These are phyloP conservation scores for Cytospora piceae DNA, from an alignment of 2,329 filamentous ascomycete species.

Conservation along the genomic window DNA sequence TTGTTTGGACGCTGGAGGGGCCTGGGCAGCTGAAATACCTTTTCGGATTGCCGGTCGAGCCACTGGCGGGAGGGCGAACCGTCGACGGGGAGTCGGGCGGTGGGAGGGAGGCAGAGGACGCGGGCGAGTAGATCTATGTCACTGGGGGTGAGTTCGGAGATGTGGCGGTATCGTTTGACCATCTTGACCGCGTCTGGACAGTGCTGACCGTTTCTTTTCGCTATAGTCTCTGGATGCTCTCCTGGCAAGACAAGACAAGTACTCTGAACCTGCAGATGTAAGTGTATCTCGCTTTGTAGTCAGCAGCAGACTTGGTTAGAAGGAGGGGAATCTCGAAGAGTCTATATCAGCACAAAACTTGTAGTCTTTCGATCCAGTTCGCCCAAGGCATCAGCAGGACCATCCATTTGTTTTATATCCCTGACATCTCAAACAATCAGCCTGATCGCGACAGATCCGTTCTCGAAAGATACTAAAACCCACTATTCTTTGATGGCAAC, in stretches of 20 bases:
- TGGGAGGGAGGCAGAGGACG: constrained; percentile 44
- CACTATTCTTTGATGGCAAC: constrained; percentile 11
- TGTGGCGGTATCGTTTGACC: constrained; percentile 31
- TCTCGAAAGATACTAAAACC: background rate
- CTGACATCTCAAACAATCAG: background rate
- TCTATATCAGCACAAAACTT: constrained; percentile 3
- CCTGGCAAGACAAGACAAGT: background rate
- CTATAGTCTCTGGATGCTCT: background rate
- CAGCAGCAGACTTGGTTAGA: background rate
- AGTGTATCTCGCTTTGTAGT: background rate
- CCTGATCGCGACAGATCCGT: background rate
- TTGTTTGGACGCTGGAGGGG: constrained; percentile 41
- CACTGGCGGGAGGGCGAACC: constrained; percentile 41
- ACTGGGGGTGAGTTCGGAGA: constrained; percentile 35
- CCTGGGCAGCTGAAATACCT: constrained; percentile 36
- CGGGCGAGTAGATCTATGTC: constrained; percentile 41
- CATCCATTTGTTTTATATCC: constrained; percentile 8
- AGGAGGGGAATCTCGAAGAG: background rate
- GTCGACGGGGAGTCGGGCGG: constrained; percentile 36
- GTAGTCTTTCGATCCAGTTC: constrained; percentile 4
- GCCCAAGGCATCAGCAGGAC: constrained; percentile 9
- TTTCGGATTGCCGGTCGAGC: constrained; percentile 42
- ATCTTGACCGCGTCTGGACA: constrained; percentile 10
- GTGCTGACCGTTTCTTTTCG: background rate
- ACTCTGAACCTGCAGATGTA: background rate